Conservation (phyloP, 768 basidiomycete species). For the Panaeolus papilionaceus region DNA sequence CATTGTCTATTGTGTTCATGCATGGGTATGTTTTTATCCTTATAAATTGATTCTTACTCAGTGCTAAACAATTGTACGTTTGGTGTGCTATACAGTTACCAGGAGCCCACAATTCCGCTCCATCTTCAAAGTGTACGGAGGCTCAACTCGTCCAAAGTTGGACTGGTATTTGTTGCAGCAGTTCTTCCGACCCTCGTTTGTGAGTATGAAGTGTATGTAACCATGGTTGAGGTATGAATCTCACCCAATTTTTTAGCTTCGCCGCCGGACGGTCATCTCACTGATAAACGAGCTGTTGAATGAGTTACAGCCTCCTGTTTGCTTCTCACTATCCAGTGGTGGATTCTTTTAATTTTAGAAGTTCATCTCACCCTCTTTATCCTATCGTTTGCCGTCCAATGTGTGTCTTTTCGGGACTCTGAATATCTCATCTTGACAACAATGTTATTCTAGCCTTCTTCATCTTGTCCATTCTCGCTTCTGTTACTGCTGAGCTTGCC, state of each 20-base stretch:
- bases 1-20: slow-evolving; percentile 50
- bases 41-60: neutral
- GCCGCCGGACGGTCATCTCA: slow-evolving; percentile 60
- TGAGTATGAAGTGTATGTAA: slow-evolving; percentile 34
- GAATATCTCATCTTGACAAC: neutral
- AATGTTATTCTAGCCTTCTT: slow-evolving; percentile 58
- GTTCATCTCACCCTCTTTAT: slow-evolving; percentile 55
- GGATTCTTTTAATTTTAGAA: slow-evolving; percentile 56
- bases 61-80: slow-evolving; percentile 12
- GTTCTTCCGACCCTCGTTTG: slow-evolving; percentile 71
- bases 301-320: slow-evolving; percentile 57
- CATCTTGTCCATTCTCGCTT: slow-evolving; percentile 61
- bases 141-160: slow-evolving; percentile 56
- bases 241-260: slow-evolving; percentile 47
- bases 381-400: slow-evolving; percentile 54
- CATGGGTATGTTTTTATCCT: slow-evolving; percentile 54
- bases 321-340: slow-evolving; percentile 67
- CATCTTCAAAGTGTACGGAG: slow-evolving; percentile 57
- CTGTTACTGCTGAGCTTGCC: slow-evolving; percentile 72
- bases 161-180: slow-evolving; percentile 70
- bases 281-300: slow-evolving; percentile 63
- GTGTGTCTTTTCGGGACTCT: slow-evolving; percentile 41
- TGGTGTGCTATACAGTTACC: slow-evolving; percentile 54
- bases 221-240: no score
- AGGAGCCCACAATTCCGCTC: slow-evolving; percentile 64